These are phyloP conservation scores for Neobulgaria alba DNA, from an alignment of 2,329 filamentous ascomycete species.

Conservation along the genomic window DNA sequence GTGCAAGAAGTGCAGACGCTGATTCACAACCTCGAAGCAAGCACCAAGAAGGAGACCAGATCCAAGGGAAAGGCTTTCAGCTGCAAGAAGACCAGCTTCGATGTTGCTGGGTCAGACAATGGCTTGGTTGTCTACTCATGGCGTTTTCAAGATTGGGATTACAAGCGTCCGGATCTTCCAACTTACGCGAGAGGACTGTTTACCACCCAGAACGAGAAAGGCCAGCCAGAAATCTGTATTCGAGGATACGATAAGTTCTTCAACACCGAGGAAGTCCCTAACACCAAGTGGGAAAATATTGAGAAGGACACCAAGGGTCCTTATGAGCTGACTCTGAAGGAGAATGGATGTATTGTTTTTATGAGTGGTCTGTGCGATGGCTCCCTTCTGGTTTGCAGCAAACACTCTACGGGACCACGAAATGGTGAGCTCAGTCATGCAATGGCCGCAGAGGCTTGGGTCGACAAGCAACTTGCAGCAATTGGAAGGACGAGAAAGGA, in stretches of 20 bases:
- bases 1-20: slow-evolving; percentile 48
- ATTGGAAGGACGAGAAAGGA: slow-evolving; percentile 74
- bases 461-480: slow-evolving; percentile 68
- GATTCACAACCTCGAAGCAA: slow-evolving; percentile 46
- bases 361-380: slow-evolving; percentile 84
- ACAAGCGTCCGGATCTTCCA: slow-evolving; percentile 78
- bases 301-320: slow-evolving; percentile 68
- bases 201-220: slow-evolving; percentile 61
- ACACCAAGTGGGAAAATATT: slow-evolving; percentile 79
- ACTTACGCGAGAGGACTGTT: slow-evolving; percentile 93
- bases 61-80: slow-evolving; percentile 54
- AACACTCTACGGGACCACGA: slow-evolving; percentile 87
- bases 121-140: slow-evolving; percentile 75
- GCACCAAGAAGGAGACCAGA: slow-evolving; percentile 55
- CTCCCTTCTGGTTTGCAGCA: slow-evolving; percentile 92
- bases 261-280: slow-evolving; percentile 74
- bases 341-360: slow-evolving; percentile 99
- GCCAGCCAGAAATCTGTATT: slow-evolving; percentile 68
- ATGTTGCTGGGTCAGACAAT: slow-evolving; percentile 52
- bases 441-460: slow-evolving; percentile 69
- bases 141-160: slow-evolving; percentile 92
- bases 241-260: slow-evolving; percentile 99
- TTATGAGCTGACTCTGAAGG: slow-evolving; percentile 93
- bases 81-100: slow-evolving; percentile 73
- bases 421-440: slow-evolving; percentile 67